Evolutionary conservation across 1,139 yeast species (phyloP).

Genomic region (Zygoascus meyerae): DNA sequence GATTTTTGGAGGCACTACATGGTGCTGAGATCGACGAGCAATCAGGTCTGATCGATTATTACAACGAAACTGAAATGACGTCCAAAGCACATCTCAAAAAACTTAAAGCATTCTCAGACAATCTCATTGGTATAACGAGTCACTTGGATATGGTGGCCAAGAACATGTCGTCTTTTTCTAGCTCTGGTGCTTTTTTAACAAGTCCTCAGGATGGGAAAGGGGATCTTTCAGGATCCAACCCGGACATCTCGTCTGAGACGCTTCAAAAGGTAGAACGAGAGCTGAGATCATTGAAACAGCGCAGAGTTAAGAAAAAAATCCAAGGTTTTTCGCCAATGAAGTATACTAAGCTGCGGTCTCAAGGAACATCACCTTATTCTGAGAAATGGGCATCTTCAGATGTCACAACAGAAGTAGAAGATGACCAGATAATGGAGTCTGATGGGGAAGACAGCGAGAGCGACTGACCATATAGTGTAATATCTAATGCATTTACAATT

Average conservation of each 20-base stretch:
- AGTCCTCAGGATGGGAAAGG: too few relatives aligned
- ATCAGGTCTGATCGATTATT: too few relatives aligned
- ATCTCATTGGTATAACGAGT: too few relatives aligned
- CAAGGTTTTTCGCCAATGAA: not conserved
- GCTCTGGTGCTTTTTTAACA: too few relatives aligned
- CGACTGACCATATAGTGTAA: not conserved
- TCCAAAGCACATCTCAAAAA: too few relatives aligned
- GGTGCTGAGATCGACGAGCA: too few relatives aligned
- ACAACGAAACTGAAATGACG: too few relatives aligned
- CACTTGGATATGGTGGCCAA: too few relatives aligned
- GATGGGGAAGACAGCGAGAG: conserved; percentile 2
- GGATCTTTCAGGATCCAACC: too few relatives aligned
- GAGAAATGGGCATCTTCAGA: conserved; percentile 1
- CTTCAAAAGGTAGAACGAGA: not conserved
- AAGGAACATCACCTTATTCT: not conserved
- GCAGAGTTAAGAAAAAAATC: not conserved
- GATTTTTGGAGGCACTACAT: too few relatives aligned
- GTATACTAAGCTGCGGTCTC: not conserved
- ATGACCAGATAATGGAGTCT: conserved; percentile 7
- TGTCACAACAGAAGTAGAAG: conserved; percentile 7
- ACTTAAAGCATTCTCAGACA: too few relatives aligned
- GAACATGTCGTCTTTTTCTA: too few relatives aligned
- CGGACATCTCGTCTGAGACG: not conserved
- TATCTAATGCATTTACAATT: not conserved
- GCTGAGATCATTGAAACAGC: not conserved